These are phyloP conservation scores for Phaeotremella fagi DNA, from an alignment of 768 basidiomycete species.

Conservation along the genomic window DNA sequence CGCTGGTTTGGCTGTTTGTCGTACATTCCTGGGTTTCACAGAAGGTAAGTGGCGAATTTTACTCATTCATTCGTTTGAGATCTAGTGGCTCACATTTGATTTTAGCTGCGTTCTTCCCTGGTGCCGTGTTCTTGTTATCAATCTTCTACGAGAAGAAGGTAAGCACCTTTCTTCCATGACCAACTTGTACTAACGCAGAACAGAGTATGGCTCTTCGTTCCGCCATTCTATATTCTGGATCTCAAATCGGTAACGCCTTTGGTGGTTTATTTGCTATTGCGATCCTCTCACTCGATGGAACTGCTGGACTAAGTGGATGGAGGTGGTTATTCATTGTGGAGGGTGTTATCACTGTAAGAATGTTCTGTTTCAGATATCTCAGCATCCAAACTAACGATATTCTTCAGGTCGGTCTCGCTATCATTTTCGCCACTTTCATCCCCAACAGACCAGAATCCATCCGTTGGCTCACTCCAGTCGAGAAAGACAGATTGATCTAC, in stretches of 20 bases:
- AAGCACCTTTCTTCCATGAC: no score
- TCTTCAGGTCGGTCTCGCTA: constrained; percentile 17
- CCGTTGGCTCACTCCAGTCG: constrained; percentile 55
- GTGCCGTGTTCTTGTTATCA: constrained; percentile 38
- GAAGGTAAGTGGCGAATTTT: no score
- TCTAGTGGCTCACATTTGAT: no score
- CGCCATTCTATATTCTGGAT: constrained; percentile 37
- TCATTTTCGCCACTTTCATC: constrained; percentile 39
- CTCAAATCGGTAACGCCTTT: constrained; percentile 40
- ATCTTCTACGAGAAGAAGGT: constrained; percentile 31
- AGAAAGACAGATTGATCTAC: constrained; percentile 32
- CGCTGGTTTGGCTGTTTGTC: constrained; percentile 31
- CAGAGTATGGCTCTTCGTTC: constrained; percentile 36
- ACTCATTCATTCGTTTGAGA: no score
- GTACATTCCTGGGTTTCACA: constrained; percentile 29
- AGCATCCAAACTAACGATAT: no score
- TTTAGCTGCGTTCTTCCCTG: constrained; percentile 43
- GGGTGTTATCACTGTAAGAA: constrained; percentile 11
- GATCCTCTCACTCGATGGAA: constrained; percentile 29
- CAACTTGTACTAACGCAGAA: no score
- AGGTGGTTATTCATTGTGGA: no score
- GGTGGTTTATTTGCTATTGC: constrained; percentile 42
- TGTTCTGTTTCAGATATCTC: no score
- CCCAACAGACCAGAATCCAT: constrained; percentile 79
- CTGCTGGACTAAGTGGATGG: constrained; percentile 28